Evolutionary conservation across 208 protist species (phyloP).

Genomic region (Trypanosoma conorhini): DNA sequence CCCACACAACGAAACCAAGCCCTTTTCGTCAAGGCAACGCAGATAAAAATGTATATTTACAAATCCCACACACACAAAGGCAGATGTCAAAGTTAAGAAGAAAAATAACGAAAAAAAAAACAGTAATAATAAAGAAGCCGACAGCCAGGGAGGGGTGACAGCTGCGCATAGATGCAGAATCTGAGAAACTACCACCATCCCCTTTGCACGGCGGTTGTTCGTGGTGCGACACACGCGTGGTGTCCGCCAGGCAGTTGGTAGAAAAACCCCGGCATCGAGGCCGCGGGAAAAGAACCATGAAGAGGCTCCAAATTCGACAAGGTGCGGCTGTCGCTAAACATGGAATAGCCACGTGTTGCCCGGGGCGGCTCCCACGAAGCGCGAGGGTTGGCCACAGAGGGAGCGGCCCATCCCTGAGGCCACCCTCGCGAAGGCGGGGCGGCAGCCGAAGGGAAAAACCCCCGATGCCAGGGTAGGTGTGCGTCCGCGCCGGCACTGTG

Average conservation of each 20-base stretch:
- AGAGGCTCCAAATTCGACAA: neutral
- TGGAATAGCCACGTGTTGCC: neutral
- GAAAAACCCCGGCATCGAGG: neutral
- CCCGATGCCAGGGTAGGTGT: neutral
- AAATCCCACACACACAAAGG: no score
- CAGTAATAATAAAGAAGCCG: conserved; percentile 12
- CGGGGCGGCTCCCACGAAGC: neutral
- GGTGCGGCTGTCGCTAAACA: neutral
- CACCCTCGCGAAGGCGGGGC: neutral
- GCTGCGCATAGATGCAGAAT: neutral
- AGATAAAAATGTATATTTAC: conserved; percentile 22
- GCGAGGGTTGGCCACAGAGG: neutral
- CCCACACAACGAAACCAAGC: conserved; percentile 6
- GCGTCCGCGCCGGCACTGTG: neutral
- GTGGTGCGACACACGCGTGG: neutral
- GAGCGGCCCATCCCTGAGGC: neutral
- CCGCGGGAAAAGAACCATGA: neutral
- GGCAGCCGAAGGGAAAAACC: neutral
- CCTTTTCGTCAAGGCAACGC: conserved; percentile 6
- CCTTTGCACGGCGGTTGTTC: conserved; percentile 5
- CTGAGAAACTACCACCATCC: conserved; percentile 16
- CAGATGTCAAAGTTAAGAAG: neutral
- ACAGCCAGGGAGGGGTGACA: neutral
- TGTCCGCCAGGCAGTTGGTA: neutral
- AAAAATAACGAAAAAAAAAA: conserved; percentile 11